phyloP scores from a whole-genome alignment of 306 rosid species.

The Trifolium subterraneum region DNA sequence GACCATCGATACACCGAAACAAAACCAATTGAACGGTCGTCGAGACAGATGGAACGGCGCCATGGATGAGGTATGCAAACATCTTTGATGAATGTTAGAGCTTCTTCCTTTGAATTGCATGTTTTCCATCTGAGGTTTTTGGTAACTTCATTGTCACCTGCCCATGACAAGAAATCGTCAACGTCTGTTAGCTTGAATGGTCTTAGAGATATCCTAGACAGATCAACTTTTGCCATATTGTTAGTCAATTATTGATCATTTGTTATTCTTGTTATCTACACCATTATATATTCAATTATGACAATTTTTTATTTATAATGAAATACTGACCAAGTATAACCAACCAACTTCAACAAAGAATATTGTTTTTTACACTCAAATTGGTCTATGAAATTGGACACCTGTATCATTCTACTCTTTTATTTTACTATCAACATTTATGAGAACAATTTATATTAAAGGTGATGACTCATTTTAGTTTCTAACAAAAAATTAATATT shows the following conservation, averaged over 20 bases:
- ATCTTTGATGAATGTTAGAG: constrained; percentile 57
- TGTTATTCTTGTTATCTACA: neutral
- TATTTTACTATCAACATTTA: too few species aligned
- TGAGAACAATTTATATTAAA: too few species aligned
- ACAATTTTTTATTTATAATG: neutral
- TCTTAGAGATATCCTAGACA: constrained; percentile 48
- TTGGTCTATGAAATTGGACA: too few species aligned
- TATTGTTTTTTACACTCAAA: too few species aligned
- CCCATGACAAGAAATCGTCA: constrained; percentile 63
- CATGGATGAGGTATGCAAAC: constrained; percentile 74
- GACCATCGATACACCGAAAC: constrained; percentile 45
- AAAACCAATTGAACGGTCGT: constrained; percentile 55
- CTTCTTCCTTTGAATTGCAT: constrained; percentile 55
- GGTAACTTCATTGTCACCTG: constrained; percentile 39
- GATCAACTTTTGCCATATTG: constrained; percentile 40
- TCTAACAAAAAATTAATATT: too few species aligned
- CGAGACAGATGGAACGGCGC: constrained; percentile 59
- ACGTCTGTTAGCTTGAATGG: constrained; percentile 58
- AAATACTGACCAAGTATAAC: neutral
- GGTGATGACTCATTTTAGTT: too few species aligned
- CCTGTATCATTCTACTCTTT: too few species aligned
- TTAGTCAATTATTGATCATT: neutral
- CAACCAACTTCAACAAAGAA: neutral
- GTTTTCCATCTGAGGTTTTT: constrained; percentile 48
- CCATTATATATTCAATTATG: neutral